Evolutionary conservation across 345 rosid species (phyloP), one percentile per base, ranked within the genome.

Genomic region (Eucalyptus erythrocorys): DNA sequence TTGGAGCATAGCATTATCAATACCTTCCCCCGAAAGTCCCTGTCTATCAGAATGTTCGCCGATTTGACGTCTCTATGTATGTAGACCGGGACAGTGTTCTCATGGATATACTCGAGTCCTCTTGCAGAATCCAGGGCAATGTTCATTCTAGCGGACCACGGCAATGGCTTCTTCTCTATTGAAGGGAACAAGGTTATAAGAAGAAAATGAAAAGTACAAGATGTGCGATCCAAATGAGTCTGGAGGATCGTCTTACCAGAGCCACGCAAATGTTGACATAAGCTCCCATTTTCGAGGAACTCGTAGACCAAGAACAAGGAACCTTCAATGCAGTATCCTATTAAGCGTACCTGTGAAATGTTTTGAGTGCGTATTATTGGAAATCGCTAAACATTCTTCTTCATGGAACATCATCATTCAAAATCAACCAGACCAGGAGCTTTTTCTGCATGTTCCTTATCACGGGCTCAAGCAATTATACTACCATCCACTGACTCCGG

Each of bases 71-170:
- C 98, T 26, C 99, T 95, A 89, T 96, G 99, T 81, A 97, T 95
- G 90, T 97, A 96, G 57, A 96, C 98, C 32, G 98, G 98, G 90
- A 96, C 96, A 8, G 97, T 97, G 90, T 96, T 98, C 91, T 97
- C 97, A 32, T 96, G 99, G 88, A 97, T 97, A 88, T 96, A 97
- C 87, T 97, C 97, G 81, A 97, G 97, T 86, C 98, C 99, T 93
- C 99, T 94, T 68, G 99, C 99, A 47, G 99, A 95, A 90, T 97
- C 99, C 32, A 97, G 92, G 16, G 99, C 99, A 89, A 96, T 97
- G 91, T 96, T 96, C 92, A 95, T 95, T 92, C 99, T 93, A 86
- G 93, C 88, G 37, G 94, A 89, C 99, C 99, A 97, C 6, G 97
- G 91, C 88, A 95, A 89, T 59, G 99, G 93, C 14, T 97, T 96